Evolutionary conservation across 2,329 filamentous ascomycete species (phyloP), one percentile per base, ranked within the genome.

Genomic region (Phialemonium atrogriseum): DNA sequence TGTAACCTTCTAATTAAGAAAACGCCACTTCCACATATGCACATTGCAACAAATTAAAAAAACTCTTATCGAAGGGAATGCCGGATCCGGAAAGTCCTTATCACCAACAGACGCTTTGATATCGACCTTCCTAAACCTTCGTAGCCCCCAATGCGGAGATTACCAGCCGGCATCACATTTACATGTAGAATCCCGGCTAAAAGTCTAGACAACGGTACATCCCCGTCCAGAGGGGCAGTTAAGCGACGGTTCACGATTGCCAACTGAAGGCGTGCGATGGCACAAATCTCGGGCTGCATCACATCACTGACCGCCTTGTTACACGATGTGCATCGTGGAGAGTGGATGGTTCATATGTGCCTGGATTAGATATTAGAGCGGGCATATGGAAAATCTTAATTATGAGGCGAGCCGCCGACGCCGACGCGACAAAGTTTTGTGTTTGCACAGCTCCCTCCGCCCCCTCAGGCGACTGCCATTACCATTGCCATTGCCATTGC

Each of bases 181-280:
- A 13, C 23, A 10, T n/a, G 14, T 7, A 7, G 11, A 7, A n/a
- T 10, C 23, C 6, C 6, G 23, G 14, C n/a, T n/a, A 10, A 7
- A 24, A n/a, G 7, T 13, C 11, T 24, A 17, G 19, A 15, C 26
- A 11, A 9, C 14, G 4, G 15, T 10, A 12, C 26, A 27, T 15
- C 6, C 31, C 31, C 10, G 25, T n/a, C 17, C 19, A 29, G 12
- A 13, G 10, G 13, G 20, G n/a, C 10, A 24, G n/a, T 15, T 24
- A 29, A 18, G 25, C 20, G 5, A 15, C 11, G 15, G 10, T 13
- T 11, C 15, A 10, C 20, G 16, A 31, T 31, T 31, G 16, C 17
- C 16, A 31, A 10, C 13, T 10, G 14, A 30, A 30, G 32, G 27
- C 32, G 32, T 34, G 32, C 32, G 32, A 34, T 34, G 26, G 32